Evolutionary conservation across 257 asterid species (phyloP).

Genomic region (Mitragyna speciosa): DNA sequence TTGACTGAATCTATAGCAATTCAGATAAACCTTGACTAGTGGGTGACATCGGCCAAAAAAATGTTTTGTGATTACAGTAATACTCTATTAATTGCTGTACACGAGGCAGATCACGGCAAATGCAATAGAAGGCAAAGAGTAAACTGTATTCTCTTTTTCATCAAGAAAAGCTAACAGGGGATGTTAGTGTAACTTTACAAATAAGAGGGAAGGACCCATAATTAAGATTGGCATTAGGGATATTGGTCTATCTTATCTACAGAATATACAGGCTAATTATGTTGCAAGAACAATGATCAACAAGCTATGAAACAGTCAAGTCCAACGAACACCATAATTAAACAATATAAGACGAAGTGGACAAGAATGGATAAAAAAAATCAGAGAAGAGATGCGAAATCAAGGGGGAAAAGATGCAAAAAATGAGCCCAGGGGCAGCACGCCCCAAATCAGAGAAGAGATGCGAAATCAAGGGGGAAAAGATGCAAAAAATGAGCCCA

Average conservation of each 20-base stretch:
- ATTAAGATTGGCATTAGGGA: background rate
- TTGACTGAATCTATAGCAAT: background rate
- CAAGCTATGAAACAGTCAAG: background rate
- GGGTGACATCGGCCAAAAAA: background rate
- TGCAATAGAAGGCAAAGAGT: background rate
- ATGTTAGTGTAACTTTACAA: background rate
- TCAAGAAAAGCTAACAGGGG: background rate
- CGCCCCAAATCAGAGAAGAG: too few relatives aligned
- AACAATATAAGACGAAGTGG: background rate
- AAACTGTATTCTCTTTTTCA: background rate
- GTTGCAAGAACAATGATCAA: background rate
- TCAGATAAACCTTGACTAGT: background rate
- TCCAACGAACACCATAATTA: background rate
- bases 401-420: background rate
- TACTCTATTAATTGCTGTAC: background rate
- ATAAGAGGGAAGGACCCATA: background rate
- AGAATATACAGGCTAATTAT: background rate
- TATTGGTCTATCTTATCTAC: background rate
- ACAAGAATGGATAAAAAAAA: slow-evolving; percentile 10
- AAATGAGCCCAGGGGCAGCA: too few relatives aligned
- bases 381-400: slow-evolving; percentile 4
- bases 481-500: too few relatives aligned
- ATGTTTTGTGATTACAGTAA: background rate
- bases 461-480: too few relatives aligned
- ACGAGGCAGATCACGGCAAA: background rate